Conservation (phyloP, 768 basidiomycete species). For the Tylopilus sp. region DNA sequence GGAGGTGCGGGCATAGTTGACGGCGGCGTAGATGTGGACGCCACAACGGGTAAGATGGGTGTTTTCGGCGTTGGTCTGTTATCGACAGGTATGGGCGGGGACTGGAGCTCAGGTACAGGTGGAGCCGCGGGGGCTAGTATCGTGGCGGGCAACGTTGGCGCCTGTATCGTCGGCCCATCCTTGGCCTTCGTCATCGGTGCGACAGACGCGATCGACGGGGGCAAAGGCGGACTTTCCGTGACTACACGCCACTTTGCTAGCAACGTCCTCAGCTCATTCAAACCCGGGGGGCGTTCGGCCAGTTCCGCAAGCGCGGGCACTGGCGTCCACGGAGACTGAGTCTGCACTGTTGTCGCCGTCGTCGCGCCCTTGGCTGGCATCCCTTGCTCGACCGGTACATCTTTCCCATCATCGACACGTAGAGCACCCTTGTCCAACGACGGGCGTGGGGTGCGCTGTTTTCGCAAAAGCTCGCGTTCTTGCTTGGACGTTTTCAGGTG, state of each 20-base stretch:
- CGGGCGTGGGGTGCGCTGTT: not conserved
- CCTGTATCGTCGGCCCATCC: no score
- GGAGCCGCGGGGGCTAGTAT: no score
- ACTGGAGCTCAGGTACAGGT: no score
- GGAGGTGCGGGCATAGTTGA: no score
- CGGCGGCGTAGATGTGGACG: no score
- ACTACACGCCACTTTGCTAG: not conserved
- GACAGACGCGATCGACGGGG: no score
- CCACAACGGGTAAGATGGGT: no score
- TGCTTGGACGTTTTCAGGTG: not conserved
- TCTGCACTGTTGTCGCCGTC: not conserved
- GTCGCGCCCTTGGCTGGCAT: not conserved
- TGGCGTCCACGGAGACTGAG: not conserved
- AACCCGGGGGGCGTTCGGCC: constrained; percentile 12
- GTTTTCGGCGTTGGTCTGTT: no score
- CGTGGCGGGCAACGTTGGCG: no score
- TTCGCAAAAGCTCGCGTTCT: constrained; percentile 1
- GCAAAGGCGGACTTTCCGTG: not conserved
- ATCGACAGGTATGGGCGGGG: no score
- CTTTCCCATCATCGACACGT: no score
- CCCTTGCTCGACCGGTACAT: not conserved
- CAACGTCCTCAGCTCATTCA: constrained; percentile 16
- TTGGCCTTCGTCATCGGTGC: no score
- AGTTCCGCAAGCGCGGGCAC: not conserved
- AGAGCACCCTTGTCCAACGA: not conserved